Evolutionary conservation across 306 rosid species (phyloP), one percentile per base, ranked within the genome.

Genomic region (Purshia tridentata): DNA sequence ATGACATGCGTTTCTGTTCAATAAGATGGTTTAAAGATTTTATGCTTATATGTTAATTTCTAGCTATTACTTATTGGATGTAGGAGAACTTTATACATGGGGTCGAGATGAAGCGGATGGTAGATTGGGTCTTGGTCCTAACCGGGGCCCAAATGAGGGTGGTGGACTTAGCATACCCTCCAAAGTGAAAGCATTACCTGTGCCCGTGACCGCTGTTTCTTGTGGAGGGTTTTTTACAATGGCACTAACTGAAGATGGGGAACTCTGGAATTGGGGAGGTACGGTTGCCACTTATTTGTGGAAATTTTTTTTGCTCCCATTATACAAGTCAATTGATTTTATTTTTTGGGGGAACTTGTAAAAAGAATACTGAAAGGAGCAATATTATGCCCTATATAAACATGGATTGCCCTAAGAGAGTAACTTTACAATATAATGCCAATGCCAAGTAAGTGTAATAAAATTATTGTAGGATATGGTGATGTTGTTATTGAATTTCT

Each of bases 61-160:
- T 79, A 62, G 42, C 20, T 56, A 50, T 67, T 22, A 59, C 73
- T 23, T 50, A 44, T 76, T 74, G 76, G 73, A 66, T 76, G 76
- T 49, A 94, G 98, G 98, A 41, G 95, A 89, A 78, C 85, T 94
- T 69, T 91, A 89, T 83, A 85, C 84, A 35, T 94, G 98, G 97
- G 98, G 98, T 65, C 88, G 98, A 78, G 98, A 94, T 69, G 97
- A 91, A 85, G 97, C 93, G 54, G 97, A 94, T 65, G 98, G 98
- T 50, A 86, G 97, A 76, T 91, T 94, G 81, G 98, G 97, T 61
- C 92, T 94, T 72, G 98, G 98, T 82, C 96, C 96, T 63, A 85
- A 82, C 73, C 82, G 90, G 41, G 99, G 97, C 66, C 96, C 97
- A 73, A 87, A 89, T 77, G 95, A 91, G 47, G 92, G 90, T 41